A percentile compares a stretch with the other conserved stretches of the same genome.
Conservation (phyloP, 2,329 filamentous ascomycete species). For the Exophiala viscosa region DNA sequence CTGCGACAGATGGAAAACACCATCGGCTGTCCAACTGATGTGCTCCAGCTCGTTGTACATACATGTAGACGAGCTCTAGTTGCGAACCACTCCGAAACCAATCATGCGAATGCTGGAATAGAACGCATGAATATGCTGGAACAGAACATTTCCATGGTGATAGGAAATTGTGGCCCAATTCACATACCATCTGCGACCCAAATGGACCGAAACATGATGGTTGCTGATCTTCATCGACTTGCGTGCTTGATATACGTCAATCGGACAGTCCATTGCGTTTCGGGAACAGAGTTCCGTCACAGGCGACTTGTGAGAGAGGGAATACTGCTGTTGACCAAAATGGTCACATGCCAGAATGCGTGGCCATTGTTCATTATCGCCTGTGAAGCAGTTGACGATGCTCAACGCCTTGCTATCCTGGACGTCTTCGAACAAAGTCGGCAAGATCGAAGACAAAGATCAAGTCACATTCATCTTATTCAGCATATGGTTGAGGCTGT, state of each 20-base stretch:
- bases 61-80: slow-evolving; percentile 17
- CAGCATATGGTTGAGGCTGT: slow-evolving; percentile 19
- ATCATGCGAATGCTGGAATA: slow-evolving; percentile 7
- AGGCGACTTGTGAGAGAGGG: slow-evolving; percentile 21
- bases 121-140: slow-evolving; percentile 14
- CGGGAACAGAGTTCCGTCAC: slow-evolving; percentile 18
- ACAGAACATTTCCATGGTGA: slow-evolving; percentile 14
- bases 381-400: slow-evolving; percentile 20
- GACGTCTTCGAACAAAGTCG: slow-evolving; percentile 19
- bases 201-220: slow-evolving; percentile 12
- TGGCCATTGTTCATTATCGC: slow-evolving; percentile 25
- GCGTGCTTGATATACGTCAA: slow-evolving; percentile 22
- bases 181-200: slow-evolving; percentile 10
- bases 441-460: slow-evolving; percentile 18
- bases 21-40: slow-evolving; percentile 19
- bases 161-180: slow-evolving; percentile 16
- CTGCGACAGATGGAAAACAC: slow-evolving; percentile 13
- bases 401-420: slow-evolving; percentile 17
- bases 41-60: slow-evolving; percentile 18
- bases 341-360: slow-evolving; percentile 21
- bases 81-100: slow-evolving; percentile 9
- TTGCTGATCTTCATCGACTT: slow-evolving; percentile 22
- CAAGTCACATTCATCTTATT: slow-evolving; percentile 21
- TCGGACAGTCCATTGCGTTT: slow-evolving; percentile 14
- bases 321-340: slow-evolving; percentile 20